phyloP scores from a whole-genome alignment of 768 basidiomycete species.

The Trichaptum fuscoviolaceum region DNA sequence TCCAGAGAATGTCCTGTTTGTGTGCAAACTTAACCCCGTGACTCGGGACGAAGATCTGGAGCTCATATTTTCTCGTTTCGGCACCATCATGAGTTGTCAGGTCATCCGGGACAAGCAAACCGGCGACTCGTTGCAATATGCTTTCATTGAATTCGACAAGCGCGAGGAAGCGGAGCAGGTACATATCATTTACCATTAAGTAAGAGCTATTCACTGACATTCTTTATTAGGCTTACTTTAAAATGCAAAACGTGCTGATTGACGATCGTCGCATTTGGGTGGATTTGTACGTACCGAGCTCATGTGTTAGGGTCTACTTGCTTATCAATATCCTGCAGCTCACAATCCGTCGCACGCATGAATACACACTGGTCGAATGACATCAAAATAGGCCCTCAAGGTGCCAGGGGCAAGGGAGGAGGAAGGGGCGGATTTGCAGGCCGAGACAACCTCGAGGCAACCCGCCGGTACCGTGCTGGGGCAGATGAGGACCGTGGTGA shows the following conservation, averaged over 20 bases:
- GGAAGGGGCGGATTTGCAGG: constrained; percentile 55
- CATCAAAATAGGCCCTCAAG: constrained; percentile 44
- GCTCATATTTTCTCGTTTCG: constrained; percentile 94
- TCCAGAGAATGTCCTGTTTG: constrained; percentile 97
- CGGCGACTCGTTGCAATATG: constrained; percentile 95
- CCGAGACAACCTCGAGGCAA: constrained; percentile 68
- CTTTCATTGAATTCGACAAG: constrained; percentile 97
- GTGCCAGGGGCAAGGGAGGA: constrained; percentile 24
- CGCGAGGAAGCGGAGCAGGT: constrained; percentile 92
- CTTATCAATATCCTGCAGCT: constrained; percentile 36
- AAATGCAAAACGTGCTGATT: constrained; percentile 98
- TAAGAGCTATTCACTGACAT: not conserved
- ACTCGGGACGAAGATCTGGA: constrained; percentile 95
- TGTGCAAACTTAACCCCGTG: constrained; percentile 96
- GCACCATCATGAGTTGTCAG: constrained; percentile 94
- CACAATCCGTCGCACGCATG: constrained; percentile 89
- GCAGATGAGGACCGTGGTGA: constrained; percentile 25
- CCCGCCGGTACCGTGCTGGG: constrained; percentile 59
- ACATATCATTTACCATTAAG: constrained; percentile 15
- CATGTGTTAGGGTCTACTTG: constrained; percentile 2
- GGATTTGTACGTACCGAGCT: constrained; percentile 70
- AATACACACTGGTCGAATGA: constrained; percentile 83
- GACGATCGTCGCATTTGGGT: constrained; percentile 99
- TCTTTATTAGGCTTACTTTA: constrained; percentile 83
- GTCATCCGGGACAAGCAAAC: constrained; percentile 95